Evolutionary conservation across 345 rosid genomes (phyloP), one percentile per base, ranked within the genome.

Genomic region (Toxicodendron radicans): DNA sequence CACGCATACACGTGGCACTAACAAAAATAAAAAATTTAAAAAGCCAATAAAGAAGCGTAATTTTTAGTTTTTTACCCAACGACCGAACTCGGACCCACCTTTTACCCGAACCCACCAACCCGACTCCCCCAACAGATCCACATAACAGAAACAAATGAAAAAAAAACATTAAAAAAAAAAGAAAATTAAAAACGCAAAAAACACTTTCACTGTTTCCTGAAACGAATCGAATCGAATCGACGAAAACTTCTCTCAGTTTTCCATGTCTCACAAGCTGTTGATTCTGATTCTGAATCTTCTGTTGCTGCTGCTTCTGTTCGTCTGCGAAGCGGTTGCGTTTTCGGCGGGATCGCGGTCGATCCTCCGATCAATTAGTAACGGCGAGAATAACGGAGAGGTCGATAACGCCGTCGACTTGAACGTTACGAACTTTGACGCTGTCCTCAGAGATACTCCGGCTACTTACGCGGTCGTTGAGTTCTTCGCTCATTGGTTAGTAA

Each of bases 381-480:
- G 11, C 23, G 76, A 74, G 51, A 72, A 30, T 45, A 52, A 61
- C 32, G 77, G 43, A 51, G 78, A 58, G 63, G 78, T 49, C 45
- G 97, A 95, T 69, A 75, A 72, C 75, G 97, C 92, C 62, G 83
- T 93, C 0, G 98, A 93, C 45, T 80, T 93, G 80, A 93, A 95
- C 79, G 75, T 45, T 71, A 79, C 88, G 71, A 91, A 68, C 80
- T 93, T 95, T 86, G 93, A 89, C 76, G 76, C 81, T 5, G 85
- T 87, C 68, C 88, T 93, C 70, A 61, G 78, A 53, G 89, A 80
- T 43, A 89, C 94, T 16, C 94, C 98, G 8, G 97, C 97, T 70
- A 75, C 89, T 64, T 85, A 81, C 65, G 94, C 93, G 46, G 65
- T 95, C 59, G 98, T 95, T 64, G 99, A 95, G 66, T 95, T 90